These are phyloP conservation scores for Pseudopyricularia cyperi DNA, from an alignment of 2,329 filamentous ascomycete genomes.

Conservation along the genomic window DNA sequence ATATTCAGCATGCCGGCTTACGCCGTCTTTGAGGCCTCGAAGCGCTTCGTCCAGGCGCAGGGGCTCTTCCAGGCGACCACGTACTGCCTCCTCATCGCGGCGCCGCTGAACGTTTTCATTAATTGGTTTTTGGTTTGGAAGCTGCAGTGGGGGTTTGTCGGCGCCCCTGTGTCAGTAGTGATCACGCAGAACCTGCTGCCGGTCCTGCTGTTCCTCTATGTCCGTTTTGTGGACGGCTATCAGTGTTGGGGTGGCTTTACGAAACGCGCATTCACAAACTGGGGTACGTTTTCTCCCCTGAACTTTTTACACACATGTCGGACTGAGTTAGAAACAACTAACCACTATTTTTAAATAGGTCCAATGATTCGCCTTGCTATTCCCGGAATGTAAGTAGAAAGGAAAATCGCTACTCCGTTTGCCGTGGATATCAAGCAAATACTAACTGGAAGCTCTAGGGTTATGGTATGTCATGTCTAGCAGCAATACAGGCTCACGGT, in stretches of 20 bases:
- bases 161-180: slow-evolving; percentile 65
- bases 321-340: neutral
- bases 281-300: slow-evolving; percentile 56
- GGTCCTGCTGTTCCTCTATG: slow-evolving; percentile 59
- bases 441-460: neutral
- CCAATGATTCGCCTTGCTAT: slow-evolving; percentile 81
- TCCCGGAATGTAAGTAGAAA: slow-evolving; percentile 69
- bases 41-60: slow-evolving; percentile 72
- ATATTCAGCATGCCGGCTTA: slow-evolving; percentile 62
- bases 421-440: neutral
- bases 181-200: slow-evolving; percentile 67
- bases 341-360: slow-evolving; percentile 12
- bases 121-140: slow-evolving; percentile 73
- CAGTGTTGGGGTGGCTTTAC: slow-evolving; percentile 76
- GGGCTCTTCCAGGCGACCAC: slow-evolving; percentile 70
- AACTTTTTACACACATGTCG: no score
- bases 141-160: slow-evolving; percentile 54
- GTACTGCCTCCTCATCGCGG: slow-evolving; percentile 63
- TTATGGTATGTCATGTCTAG: neutral
- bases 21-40: slow-evolving; percentile 62
- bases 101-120: slow-evolving; percentile 63
- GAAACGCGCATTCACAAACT: slow-evolving; percentile 56
- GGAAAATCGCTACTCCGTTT: no score
- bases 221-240: slow-evolving; percentile 55
- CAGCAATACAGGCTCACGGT: no score